Conservation (phyloP, 2,329 filamentous ascomycete species). For the Talaromyces sp. region DNA sequence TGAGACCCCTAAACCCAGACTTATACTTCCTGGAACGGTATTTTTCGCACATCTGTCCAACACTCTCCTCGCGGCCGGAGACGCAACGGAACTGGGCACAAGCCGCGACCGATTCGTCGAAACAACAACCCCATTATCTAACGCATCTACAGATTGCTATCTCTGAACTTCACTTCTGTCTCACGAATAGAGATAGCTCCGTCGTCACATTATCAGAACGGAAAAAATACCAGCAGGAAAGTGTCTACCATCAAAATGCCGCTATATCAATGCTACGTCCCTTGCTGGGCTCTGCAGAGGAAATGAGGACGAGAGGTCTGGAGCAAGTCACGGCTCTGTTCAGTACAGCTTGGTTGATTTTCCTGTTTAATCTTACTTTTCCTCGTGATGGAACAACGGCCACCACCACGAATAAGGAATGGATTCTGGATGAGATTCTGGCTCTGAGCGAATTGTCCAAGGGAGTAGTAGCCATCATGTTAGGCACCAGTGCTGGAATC, state of each 20-base stretch:
- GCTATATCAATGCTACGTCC: conserved; percentile 3
- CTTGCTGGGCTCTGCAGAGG: neutral
- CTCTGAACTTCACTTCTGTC: conserved; percentile 4
- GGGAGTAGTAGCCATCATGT: conserved; percentile 6
- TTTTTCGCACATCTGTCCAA: conserved; percentile 7
- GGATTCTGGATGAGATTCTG: conserved; percentile 8
- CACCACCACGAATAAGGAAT: neutral
- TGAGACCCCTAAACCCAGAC: neutral
- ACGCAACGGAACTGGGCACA: conserved; percentile 8
- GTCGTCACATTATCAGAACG: neutral
- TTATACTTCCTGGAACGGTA: conserved; percentile 6
- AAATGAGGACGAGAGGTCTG: neutral
- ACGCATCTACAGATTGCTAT: conserved; percentile 9
- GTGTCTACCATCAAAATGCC: conserved; percentile 7
- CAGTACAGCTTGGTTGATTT: conserved; percentile 1
- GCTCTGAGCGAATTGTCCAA: conserved; percentile 9
- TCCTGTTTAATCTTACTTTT: conserved; percentile 5
- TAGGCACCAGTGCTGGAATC: neutral
- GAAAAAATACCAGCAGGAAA: neutral
- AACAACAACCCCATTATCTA: conserved; percentile 3
- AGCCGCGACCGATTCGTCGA: neutral
- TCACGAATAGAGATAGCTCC: neutral
- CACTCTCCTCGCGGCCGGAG: neutral
- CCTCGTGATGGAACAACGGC: no score
- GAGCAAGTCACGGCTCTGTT: neutral